Evolutionary conservation across 2,329 filamentous ascomycete genomes (phyloP).

Genomic region (Monilinia fructicola): DNA sequence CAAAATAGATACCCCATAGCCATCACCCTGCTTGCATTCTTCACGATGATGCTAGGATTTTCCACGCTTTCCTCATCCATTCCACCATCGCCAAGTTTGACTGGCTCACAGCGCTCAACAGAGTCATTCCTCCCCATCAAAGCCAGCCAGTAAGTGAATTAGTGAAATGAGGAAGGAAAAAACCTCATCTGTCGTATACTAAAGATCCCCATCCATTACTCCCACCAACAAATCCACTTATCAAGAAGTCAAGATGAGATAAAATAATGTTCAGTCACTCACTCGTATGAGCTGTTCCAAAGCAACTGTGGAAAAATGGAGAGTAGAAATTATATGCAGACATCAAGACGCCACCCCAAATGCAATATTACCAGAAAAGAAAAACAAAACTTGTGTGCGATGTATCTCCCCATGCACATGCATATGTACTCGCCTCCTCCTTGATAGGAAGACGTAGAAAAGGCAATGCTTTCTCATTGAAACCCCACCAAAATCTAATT

Average conservation of each 20-base stretch:
- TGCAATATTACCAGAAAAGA: constrained; percentile 40
- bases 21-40: constrained; percentile 24
- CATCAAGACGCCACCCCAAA: constrained; percentile 38
- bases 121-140: constrained; percentile 3
- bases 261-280: constrained; percentile 24
- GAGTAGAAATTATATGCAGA: constrained; percentile 39
- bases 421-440: constrained; percentile 36
- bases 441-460: constrained; percentile 29
- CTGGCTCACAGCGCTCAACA: constrained; percentile 34
- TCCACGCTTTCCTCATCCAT: constrained; percentile 11
- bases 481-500: constrained; percentile 37
- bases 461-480: constrained; percentile 28
- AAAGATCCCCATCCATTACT: constrained; percentile 25
- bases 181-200: constrained; percentile 29
- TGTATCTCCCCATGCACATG: constrained; percentile 28
- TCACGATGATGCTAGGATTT: neutral
- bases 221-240: constrained; percentile 23
- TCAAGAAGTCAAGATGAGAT: constrained; percentile 23
- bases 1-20: constrained; percentile 27
- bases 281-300: constrained; percentile 15
- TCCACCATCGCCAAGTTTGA: constrained; percentile 25
- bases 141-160: constrained; percentile 18
- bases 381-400: constrained; percentile 34
- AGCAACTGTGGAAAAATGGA: constrained; percentile 21
- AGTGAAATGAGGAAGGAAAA: constrained; percentile 17